phyloP scores from a whole-genome alignment of 176 grass and related monocot genomes.

The Oryza rufipogon region DNA sequence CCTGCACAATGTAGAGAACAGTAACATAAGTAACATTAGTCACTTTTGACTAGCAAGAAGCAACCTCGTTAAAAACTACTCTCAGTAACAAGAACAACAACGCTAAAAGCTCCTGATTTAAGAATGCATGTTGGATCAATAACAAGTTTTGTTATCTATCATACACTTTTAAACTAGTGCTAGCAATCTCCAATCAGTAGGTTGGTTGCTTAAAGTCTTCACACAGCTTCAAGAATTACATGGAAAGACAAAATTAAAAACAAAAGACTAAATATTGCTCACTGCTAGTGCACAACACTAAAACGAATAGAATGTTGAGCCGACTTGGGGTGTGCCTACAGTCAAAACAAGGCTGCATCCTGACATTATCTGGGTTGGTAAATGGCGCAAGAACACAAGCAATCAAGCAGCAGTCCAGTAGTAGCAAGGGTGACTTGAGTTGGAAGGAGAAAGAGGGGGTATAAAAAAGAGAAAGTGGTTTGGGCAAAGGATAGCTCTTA shows the following conservation, averaged over 20 bases:
- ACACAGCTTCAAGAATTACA: too few relatives aligned
- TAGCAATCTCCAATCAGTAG: not conserved
- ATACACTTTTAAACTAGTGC: not conserved
- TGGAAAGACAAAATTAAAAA: too few relatives aligned
- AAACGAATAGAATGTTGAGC: too few relatives aligned
- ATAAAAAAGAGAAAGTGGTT: too few relatives aligned
- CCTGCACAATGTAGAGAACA: conserved; percentile 3
- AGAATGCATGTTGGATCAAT: not conserved
- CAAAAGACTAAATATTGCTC: too few relatives aligned
- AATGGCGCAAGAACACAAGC: not conserved
- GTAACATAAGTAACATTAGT: not conserved
- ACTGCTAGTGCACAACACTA: too few relatives aligned
- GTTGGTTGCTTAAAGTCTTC: too few relatives aligned
- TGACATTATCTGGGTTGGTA: not conserved
- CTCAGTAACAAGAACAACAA: not conserved
- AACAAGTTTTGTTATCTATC: not conserved
- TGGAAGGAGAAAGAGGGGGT: not conserved
- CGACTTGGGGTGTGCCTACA: too few relatives aligned
- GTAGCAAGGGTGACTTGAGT: too few relatives aligned
- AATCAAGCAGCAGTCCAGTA: not conserved
- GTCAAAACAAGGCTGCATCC: too few relatives aligned
- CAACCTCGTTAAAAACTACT: not conserved
- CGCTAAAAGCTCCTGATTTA: not conserved
- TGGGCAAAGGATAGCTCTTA: conserved; percentile 10
- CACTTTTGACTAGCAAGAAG: too few relatives aligned